These are phyloP conservation scores for Phellinidium pouzarii DNA, from an alignment of 1,284 basidiomycete genomes.

Conservation along the genomic window DNA sequence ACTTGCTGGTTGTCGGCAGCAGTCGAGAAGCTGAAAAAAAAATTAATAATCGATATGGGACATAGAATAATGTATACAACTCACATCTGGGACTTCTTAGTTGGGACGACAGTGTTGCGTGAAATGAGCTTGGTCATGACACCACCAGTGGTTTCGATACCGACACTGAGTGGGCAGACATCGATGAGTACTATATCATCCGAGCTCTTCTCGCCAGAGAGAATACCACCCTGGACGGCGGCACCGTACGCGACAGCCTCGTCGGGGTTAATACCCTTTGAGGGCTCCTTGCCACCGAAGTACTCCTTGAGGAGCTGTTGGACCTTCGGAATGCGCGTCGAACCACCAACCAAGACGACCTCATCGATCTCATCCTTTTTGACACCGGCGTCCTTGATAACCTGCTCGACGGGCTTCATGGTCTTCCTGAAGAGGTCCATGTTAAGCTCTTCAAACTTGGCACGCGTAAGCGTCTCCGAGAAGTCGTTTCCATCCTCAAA, in stretches of 20 bases:
- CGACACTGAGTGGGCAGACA: conserved; percentile 89
- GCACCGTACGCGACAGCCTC: conserved; percentile 96
- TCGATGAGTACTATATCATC: conserved; percentile 91
- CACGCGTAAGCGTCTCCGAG: conserved; percentile 92
- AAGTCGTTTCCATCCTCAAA: conserved; percentile 98
- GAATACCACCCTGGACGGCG: conserved; percentile 95
- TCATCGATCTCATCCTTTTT: conserved; percentile 98
- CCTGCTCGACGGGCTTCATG: conserved; percentile 98
- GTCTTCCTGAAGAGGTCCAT: conserved; percentile 99
- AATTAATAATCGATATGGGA: neutral
- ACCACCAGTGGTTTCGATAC: conserved; percentile 98
- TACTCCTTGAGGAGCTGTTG: conserved; percentile 94
- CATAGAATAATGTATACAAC: conserved; percentile 22
- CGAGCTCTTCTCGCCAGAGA: conserved; percentile 81
- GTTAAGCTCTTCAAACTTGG: conserved; percentile 99
- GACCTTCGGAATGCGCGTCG: conserved; percentile 98
- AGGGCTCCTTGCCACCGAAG: conserved; percentile 86
- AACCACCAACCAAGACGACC: conserved; percentile 92
- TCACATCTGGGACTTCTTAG: conserved; percentile 92
- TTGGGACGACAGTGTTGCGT: conserved; percentile 96
- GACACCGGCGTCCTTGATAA: conserved; percentile 94
- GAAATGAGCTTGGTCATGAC: conserved; percentile 97
- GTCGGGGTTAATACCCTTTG: conserved; percentile 92
- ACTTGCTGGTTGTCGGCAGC: conserved; percentile 93
- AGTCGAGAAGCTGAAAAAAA: conserved; percentile 73